A percentile compares a stretch with the other conserved stretches of the same genome.
phyloP scores from a whole-genome alignment of 768 basidiomycete species.

The Tulasnella sp. region DNA sequence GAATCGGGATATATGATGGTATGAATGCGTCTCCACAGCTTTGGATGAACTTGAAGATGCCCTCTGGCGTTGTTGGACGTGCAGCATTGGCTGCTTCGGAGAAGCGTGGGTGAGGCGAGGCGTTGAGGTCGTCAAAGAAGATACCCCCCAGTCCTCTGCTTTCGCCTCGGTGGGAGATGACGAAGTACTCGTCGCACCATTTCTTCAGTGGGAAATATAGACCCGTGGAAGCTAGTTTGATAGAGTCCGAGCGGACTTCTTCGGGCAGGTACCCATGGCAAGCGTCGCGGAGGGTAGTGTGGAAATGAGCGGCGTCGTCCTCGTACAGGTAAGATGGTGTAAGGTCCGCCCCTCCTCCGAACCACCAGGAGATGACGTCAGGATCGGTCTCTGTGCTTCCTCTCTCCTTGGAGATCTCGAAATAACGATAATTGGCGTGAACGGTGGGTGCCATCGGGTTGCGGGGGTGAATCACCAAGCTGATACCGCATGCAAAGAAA shows the following conservation, averaged over 20 bases:
- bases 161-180: conserved; percentile 76
- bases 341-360: conserved; percentile 90
- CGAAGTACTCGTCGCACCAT: conserved; percentile 98
- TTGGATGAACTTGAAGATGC: conserved; percentile 66
- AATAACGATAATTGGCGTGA: conserved; percentile 95
- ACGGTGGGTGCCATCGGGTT: conserved; percentile 91
- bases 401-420: conserved; percentile 63
- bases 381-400: conserved; percentile 23
- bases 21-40: conserved; percentile 68
- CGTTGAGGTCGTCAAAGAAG: conserved; percentile 89
- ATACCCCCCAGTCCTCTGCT: conserved; percentile 84
- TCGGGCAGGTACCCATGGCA: conserved; percentile 44
- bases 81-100: conserved; percentile 22
- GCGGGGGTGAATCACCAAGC: conserved; percentile 84
- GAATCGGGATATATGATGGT: conserved; percentile 82
- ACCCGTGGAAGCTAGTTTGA: conserved; percentile 21
- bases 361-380: conserved; percentile 84
- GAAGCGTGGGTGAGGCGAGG: conserved; percentile 52
- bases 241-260: not conserved
- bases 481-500: conserved; percentile 87
- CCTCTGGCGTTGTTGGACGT: conserved; percentile 43
- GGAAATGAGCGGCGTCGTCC: conserved; percentile 81
- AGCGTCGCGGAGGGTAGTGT: conserved; percentile 57
- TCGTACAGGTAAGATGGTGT: conserved; percentile 88
- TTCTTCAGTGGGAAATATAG: conserved; percentile 75